Conservation (phyloP, 2,329 filamentous ascomycete species). For the Fonsecaea nubica region DNA sequence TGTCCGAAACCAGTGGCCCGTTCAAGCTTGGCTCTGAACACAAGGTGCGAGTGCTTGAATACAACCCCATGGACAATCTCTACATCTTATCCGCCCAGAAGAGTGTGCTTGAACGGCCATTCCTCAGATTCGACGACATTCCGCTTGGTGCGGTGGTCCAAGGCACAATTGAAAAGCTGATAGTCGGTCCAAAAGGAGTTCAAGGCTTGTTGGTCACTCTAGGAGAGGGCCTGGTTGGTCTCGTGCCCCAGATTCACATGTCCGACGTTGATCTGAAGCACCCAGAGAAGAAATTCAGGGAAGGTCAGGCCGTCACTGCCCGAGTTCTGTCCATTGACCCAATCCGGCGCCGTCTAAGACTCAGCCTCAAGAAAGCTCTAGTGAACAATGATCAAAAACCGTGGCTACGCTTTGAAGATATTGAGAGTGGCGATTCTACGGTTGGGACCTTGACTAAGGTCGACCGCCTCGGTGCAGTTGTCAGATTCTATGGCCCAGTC, state of each 20-base stretch:
- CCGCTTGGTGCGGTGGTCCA: conserved; percentile 79
- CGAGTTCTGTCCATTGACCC: conserved; percentile 81
- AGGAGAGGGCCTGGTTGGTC: conserved; percentile 84
- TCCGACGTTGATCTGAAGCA: conserved; percentile 87
- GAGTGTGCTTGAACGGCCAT: conserved; percentile 82
- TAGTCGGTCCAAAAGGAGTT: conserved; percentile 78
- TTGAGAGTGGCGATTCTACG: conserved; percentile 75
- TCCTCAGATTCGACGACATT: conserved; percentile 89
- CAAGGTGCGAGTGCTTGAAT: conserved; percentile 80
- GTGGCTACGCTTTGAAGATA: conserved; percentile 77
- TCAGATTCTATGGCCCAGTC: conserved; percentile 88
- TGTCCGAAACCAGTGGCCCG: conserved; percentile 77
- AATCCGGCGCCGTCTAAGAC: conserved; percentile 76
- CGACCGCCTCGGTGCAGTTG: conserved; percentile 76
- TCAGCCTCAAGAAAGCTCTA: conserved; percentile 93
- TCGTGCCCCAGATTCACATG: conserved; percentile 86
- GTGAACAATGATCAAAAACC: conserved; percentile 86
- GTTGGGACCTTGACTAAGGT: conserved; percentile 88
- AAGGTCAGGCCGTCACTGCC: conserved; percentile 82
- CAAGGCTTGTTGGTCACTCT: conserved; percentile 82
- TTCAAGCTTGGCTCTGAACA: conserved; percentile 81
- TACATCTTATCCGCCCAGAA: conserved; percentile 86
- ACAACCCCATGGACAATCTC: conserved; percentile 83
- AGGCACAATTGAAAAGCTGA: conserved; percentile 81
- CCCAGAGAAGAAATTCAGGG: conserved; percentile 94